Evolutionary conservation across 2,329 filamentous ascomycete species (phyloP).

Genomic region (Cryoendolithus antarcticus): DNA sequence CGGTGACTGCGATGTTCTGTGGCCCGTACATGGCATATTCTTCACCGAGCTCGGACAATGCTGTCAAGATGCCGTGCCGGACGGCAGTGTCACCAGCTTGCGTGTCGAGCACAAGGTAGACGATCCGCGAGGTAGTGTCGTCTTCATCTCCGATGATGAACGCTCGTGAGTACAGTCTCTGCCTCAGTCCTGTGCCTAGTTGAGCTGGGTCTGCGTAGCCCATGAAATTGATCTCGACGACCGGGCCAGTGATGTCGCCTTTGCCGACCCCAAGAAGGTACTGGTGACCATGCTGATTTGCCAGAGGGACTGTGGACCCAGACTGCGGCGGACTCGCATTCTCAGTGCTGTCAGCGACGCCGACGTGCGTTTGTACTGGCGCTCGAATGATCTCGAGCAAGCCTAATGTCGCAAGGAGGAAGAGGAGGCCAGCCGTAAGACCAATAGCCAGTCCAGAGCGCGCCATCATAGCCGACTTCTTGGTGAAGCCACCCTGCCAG

Average conservation of each 20-base stretch:
- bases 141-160: slow-evolving; percentile 69
- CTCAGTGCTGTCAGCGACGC: background rate
- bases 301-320: background rate
- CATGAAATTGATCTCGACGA: slow-evolving; percentile 83
- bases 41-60: slow-evolving; percentile 53
- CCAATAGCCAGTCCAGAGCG: background rate
- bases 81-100: slow-evolving; percentile 83
- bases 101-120: slow-evolving; percentile 79
- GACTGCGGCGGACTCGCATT: background rate
- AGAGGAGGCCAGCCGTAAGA: slow-evolving; percentile 8
- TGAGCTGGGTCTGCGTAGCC: slow-evolving; percentile 83
- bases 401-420: slow-evolving; percentile 9
- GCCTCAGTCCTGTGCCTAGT: slow-evolving; percentile 69
- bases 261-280: slow-evolving; percentile 59
- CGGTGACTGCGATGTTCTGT: slow-evolving; percentile 77
- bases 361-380: background rate
- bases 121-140: slow-evolving; percentile 57
- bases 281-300: slow-evolving; percentile 13
- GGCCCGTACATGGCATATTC: slow-evolving; percentile 65
- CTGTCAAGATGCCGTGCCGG: slow-evolving; percentile 73
- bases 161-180: slow-evolving; percentile 76
- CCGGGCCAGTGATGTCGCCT: slow-evolving; percentile 64
- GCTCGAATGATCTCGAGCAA: slow-evolving; percentile 5
- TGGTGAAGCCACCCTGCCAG: too few species aligned
- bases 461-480: too few species aligned